phyloP scores from a whole-genome alignment of 495 filamentous ascomycete genomes.

The Aspergillus kassunensis region DNA sequence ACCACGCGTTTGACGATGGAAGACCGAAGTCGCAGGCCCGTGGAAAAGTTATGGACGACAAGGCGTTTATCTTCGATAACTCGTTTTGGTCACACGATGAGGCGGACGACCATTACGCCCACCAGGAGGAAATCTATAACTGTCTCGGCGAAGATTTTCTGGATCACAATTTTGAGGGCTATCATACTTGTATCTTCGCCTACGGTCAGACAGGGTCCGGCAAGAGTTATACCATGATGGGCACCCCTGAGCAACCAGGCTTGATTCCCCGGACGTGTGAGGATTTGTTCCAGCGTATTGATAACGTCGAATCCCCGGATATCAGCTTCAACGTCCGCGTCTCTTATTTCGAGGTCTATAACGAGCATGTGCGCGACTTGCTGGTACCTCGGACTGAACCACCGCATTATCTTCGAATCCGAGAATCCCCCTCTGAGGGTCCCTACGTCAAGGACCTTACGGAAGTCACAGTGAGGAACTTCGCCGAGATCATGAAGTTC shows the following conservation, averaged over 20 bases:
- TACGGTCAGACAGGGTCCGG: conserved; percentile 98
- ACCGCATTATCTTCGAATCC: conserved; percentile 93
- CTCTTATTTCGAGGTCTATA: conserved; percentile 99
- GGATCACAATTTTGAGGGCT: conserved; percentile 99
- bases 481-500: conserved; percentile 76
- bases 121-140: conserved; percentile 93
- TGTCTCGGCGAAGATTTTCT: conserved; percentile 93
- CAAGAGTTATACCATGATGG: conserved; percentile 99
- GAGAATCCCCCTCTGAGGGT: conserved; percentile 90
- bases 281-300: conserved; percentile 93
- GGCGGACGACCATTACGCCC: conserved; percentile 69
- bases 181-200: conserved; percentile 98
- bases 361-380: conserved; percentile 96
- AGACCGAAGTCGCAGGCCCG: conserved; percentile 66
- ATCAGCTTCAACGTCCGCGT: conserved; percentile 95
- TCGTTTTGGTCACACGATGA: conserved; percentile 92
- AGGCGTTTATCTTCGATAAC: conserved; percentile 92
- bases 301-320: conserved; percentile 74
- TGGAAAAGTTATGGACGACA: conserved; percentile 75
- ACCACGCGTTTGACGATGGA: conserved; percentile 56
- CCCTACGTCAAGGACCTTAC: conserved; percentile 98
- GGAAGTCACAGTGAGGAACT: conserved; percentile 81
- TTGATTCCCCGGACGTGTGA: conserved; percentile 96
- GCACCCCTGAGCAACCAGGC: conserved; percentile 77
- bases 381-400: conserved; percentile 71